Evolutionary conservation across 257 asterid species (phyloP), one percentile per base, ranked within the genome.

Genomic region (Lavandula angustifolia): DNA sequence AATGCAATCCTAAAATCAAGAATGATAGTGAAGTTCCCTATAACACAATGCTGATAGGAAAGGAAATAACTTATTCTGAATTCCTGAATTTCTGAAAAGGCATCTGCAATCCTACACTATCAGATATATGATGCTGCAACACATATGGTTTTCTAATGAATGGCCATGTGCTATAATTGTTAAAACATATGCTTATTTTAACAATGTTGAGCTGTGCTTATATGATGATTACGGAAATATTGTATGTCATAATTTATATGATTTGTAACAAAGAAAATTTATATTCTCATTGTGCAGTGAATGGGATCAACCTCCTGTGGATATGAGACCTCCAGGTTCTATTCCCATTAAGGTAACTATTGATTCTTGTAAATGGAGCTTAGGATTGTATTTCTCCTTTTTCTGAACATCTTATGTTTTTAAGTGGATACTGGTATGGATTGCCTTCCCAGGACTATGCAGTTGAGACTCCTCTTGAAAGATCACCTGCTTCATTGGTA

Each of bases 241-340:
- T 70, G 53, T 52, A 17, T 27, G 49, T 31, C 51, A 64, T 44
- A 22, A 22, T 53, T 22, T 54, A 50, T 22, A 22, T n/a, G 11
- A 41, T 54, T 54, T 22, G 18, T 47, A 2, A 41, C 55, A 44
- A 44, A 60, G 53, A 12, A 40, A 41, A 3, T 50, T 34, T 69
- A 66, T 47, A 3, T 62, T 78, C 64, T 57, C 27, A 12, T 71
- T 62, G 27, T 71, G 86, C 85, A 92, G 99, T 41, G 97, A 92
- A 75, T 92, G 99, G 99, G 99, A 89, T 85, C 97, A 92, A 74
- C 99, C 99, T 9, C 96, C 89, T 77, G 66, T 64, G 55, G 94
- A 82, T 77, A 92, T 89, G 96, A 78, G 79, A 68, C 97, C 96
- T 42, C 74, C 86, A 7, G 96, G 94, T 62, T 89, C 99, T 38